These are phyloP conservation scores for Suillus alpinus DNA, from an alignment of 768 basidiomycete species.

Conservation along the genomic window DNA sequence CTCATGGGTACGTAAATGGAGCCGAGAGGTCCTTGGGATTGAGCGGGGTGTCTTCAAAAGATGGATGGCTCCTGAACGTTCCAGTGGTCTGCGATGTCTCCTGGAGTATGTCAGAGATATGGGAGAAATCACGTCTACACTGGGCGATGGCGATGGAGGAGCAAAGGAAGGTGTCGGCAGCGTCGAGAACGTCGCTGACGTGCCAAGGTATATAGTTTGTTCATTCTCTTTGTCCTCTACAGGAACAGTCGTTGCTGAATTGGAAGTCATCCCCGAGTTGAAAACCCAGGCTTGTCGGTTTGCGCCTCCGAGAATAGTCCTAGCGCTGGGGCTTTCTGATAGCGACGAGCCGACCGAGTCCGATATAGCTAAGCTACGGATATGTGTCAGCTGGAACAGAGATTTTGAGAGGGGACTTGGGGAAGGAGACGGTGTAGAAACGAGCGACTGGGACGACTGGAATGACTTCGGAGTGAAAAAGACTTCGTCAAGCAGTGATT, in stretches of 20 bases:
- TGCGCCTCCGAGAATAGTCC: conserved; percentile 1
- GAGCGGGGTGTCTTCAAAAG: conserved; percentile 5
- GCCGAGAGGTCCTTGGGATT: conserved; percentile 11
- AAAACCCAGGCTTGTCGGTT: conserved; percentile 2
- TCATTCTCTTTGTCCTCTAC: conserved; percentile 15
- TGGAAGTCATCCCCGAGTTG: conserved; percentile 1
- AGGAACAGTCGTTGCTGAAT: conserved; percentile 11
- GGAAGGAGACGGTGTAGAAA: conserved; percentile 1
- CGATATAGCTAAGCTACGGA: background rate
- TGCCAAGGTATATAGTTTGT: conserved; percentile 13
- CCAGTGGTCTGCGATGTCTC: conserved; percentile 29
- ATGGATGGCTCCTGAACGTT: conserved; percentile 31
- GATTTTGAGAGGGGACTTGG: background rate
- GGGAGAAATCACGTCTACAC: conserved; percentile 21
- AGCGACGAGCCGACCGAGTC: background rate
- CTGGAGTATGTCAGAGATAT: conserved; percentile 18
- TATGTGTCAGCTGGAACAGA: background rate
- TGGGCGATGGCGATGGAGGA: conserved; percentile 29
- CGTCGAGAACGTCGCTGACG: conserved; percentile 26
- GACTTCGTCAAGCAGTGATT: conserved; percentile 5
- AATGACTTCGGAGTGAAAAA: background rate
- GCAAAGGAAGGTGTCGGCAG: conserved; percentile 26
- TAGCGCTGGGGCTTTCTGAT: background rate
- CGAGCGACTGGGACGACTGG: background rate
- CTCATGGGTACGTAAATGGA: background rate